phyloP scores from a whole-genome alignment of 331 rosid genomes.

The Spiraea crenata region DNA sequence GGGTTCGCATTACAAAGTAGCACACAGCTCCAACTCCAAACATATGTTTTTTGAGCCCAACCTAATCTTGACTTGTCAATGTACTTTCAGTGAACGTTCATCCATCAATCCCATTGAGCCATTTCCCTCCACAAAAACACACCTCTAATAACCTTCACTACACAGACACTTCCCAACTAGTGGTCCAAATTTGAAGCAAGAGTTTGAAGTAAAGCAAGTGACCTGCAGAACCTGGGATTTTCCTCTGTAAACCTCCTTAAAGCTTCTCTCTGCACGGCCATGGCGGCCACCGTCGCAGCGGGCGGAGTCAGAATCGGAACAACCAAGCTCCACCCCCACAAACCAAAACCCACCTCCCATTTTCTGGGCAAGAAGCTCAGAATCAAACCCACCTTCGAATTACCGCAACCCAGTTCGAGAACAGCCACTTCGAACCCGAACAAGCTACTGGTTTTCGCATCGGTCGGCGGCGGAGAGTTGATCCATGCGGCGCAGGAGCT shows the following conservation, averaged over 20 bases:
- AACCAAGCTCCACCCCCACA: slow-evolving; percentile 47
- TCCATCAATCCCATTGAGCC: slow-evolving; percentile 32
- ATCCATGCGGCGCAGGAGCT: slow-evolving; percentile 51
- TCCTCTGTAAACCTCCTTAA: slow-evolving; percentile 8
- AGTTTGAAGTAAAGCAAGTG: slow-evolving; percentile 21
- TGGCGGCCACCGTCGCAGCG: slow-evolving; percentile 65
- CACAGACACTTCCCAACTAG: slow-evolving; percentile 5
- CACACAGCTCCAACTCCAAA: too few species aligned
- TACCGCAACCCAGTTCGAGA: slow-evolving; percentile 17
- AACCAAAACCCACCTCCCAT: slow-evolving; percentile 44
- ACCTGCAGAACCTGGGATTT: slow-evolving; percentile 1
- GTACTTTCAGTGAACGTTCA: slow-evolving; percentile 27
- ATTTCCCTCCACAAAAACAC: slow-evolving; percentile 57
- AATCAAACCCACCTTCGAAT: slow-evolving; percentile 27
- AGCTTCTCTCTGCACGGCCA: slow-evolving; percentile 28
- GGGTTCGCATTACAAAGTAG: too few species aligned
- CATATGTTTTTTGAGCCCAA: too few species aligned
- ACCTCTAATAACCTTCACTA: slow-evolving; percentile 39
- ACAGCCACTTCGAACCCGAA: slow-evolving; percentile 35
- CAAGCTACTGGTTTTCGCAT: slow-evolving; percentile 27
- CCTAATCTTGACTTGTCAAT: slow-evolving; percentile 28
- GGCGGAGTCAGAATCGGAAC: slow-evolving; percentile 56
- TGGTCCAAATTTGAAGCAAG: slow-evolving; percentile 40
- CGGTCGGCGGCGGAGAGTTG: slow-evolving; percentile 54
- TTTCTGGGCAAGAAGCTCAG: slow-evolving; percentile 59